These are phyloP conservation scores for Diaporthe batatas DNA, from an alignment of 2,329 filamentous ascomycete genomes.

Conservation along the genomic window DNA sequence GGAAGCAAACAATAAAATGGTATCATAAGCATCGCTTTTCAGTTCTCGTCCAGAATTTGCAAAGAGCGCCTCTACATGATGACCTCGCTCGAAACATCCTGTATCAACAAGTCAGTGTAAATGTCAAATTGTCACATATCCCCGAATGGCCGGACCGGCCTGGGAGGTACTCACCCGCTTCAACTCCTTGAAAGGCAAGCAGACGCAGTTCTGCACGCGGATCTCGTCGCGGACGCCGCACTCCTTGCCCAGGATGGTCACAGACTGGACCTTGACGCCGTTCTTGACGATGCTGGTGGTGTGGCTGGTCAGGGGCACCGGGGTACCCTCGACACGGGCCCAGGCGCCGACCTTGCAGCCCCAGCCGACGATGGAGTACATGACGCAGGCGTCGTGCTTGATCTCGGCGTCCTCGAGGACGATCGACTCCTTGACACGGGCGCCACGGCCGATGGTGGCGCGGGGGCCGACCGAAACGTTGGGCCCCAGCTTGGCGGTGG, in stretches of 20 bases:
- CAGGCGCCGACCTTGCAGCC: constrained; percentile 96
- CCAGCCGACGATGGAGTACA: constrained; percentile 98
- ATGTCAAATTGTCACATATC: not conserved
- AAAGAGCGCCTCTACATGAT: constrained; percentile 60
- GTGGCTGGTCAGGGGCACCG: constrained; percentile 88
- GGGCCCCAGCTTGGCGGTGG: constrained; percentile 94
- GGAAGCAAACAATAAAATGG: constrained; percentile 24
- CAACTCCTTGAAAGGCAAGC: constrained; percentile 96
- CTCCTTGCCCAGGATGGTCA: constrained; percentile 97
- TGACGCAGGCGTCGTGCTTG: constrained; percentile 94
- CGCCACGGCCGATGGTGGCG: constrained; percentile 85
- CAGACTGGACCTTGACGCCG: constrained; percentile 97
- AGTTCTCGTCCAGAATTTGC: not conserved
- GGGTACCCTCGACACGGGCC: constrained; percentile 96
- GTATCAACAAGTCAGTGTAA: constrained; percentile 11
- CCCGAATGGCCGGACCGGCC: not conserved
- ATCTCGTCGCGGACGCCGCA: constrained; percentile 94
- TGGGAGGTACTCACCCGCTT: constrained; percentile 79
- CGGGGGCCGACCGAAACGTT: constrained; percentile 98
- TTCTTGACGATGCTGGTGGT: constrained; percentile 97
- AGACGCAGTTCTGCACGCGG: constrained; percentile 96
- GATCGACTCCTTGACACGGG: constrained; percentile 94
- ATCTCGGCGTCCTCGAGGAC: constrained; percentile 95
- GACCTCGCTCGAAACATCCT: constrained; percentile 89
- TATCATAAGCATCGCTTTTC: constrained; percentile 34